Percentiles rank a stretch among this genome's conserved stretches.
phyloP scores from a whole-genome alignment of 2,329 filamentous ascomycete species.

The Verticillium albo-atrum region DNA sequence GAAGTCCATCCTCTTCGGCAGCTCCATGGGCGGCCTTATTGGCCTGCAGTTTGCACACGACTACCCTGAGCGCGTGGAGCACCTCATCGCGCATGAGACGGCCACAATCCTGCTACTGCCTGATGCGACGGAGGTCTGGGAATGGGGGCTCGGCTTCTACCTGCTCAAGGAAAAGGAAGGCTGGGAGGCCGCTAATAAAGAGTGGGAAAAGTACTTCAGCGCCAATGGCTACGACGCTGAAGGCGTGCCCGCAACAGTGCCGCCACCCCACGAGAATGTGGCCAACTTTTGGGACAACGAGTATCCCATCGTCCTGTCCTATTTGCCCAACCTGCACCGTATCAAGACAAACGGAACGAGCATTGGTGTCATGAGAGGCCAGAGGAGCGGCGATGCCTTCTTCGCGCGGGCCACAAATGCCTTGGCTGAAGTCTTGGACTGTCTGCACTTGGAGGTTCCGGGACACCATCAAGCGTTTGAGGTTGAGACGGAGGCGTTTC shows the following conservation, averaged over 20 bases:
- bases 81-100: conserved; percentile 25
- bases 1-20: conserved; percentile 21
- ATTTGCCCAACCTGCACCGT: conserved; percentile 18
- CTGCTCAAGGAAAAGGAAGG: conserved; percentile 17
- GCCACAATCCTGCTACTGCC: conserved; percentile 18
- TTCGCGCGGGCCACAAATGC: conserved; percentile 20
- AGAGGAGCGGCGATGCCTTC: conserved; percentile 19
- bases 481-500: conserved; percentile 20
- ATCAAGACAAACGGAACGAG: conserved; percentile 18
- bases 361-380: conserved; percentile 21
- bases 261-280: conserved; percentile 16
- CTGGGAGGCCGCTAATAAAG: conserved; percentile 9
- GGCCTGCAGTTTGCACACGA: conserved; percentile 23
- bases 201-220: conserved; percentile 14
- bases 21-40: conserved; percentile 23
- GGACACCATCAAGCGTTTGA: conserved; percentile 26
- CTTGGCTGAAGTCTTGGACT: conserved; percentile 22
- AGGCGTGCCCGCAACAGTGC: conserved; percentile 13
- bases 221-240: conserved; percentile 20
- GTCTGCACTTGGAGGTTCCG: conserved; percentile 18
- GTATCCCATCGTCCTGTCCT: conserved; percentile 15
- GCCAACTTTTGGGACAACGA: conserved; percentile 24
- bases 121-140: conserved; percentile 16
- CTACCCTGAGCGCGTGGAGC: conserved; percentile 21
- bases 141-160: conserved; percentile 16